Evolutionary conservation across 73 alveolate species (phyloP), one percentile per base, ranked within the genome.

Genomic region (Symbiodinium pilosum): DNA sequence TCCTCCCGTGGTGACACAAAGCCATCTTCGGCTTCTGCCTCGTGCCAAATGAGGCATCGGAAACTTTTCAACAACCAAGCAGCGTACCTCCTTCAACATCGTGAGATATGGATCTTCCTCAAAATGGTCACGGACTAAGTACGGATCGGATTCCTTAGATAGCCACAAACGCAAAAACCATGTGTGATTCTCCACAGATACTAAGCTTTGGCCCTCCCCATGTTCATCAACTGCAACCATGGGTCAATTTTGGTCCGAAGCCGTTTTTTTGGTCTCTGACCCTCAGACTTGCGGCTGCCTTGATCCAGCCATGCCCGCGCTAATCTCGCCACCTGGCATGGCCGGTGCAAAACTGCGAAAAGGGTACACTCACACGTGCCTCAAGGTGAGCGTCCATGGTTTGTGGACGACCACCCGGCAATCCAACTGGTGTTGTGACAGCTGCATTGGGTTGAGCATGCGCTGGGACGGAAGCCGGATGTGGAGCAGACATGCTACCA

Each of bases 291-390:
- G n/a, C 43, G 81, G 64, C 85, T 20, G 34, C 94, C 94, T 39
- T 43, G 94, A 40, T 87, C 73, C n/a, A 88, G 71, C 95, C 95
- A 88, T 39, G 95, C 95, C 24, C 68, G 95, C 38, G 95, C 95
- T 86, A 88, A 44, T 38, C 95, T 88, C 69, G 86, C 87, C 87
- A 88, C 95, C 95, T 88, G 94, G 41, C 39, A 6, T 5, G 36
- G 20, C 2, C 38, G 14, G 93, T 54, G 14, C 38, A 18, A 30
- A 18, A 18, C 26, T 3, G 51, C 54, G 30, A n/a, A 47, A 47
- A 18, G 36, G 1, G 59, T 21, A 81, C 59, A 20, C 6, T 40
- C 92, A 38, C 43, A 9, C 86, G 30, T 18, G 94, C 94, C 95
- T 88, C 95, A 18, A 88, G 44, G 38, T 88, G 87, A 34, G 83